phyloP scores from a whole-genome alignment of 176 grass and related monocot species.

The Rhynchospora pubera region DNA sequence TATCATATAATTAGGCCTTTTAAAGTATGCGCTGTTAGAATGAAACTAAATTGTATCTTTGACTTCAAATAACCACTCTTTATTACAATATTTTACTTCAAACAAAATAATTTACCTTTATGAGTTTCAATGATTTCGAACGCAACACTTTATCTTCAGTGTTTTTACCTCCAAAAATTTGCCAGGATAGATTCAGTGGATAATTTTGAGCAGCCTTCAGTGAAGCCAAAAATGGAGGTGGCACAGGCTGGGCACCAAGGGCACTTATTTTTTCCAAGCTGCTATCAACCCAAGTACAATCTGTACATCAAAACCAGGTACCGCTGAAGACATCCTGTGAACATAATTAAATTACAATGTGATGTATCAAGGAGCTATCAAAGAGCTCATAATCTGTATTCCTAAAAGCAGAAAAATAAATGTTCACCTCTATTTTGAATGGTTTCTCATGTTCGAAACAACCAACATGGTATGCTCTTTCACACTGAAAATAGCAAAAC shows the following conservation, averaged over 20 bases:
- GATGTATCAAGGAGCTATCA: neutral
- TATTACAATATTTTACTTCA: neutral
- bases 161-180: slow-evolving; percentile 49
- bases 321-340: slow-evolving; percentile 5
- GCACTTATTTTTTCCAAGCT: slow-evolving; percentile 27
- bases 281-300: slow-evolving; percentile 38
- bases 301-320: slow-evolving; percentile 26
- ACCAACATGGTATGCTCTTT: slow-evolving; percentile 58
- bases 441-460: slow-evolving; percentile 39
- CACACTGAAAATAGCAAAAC: slow-evolving; percentile 48
- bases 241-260: slow-evolving; percentile 24
- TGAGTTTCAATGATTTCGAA: slow-evolving; percentile 32
- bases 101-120: slow-evolving; percentile 41
- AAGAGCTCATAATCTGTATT: neutral
- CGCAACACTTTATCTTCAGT: slow-evolving; percentile 22
- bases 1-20: no score
- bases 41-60: no score
- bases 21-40: no score
- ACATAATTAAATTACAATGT: slow-evolving; percentile 15
- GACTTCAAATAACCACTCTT: no score
- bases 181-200: slow-evolving; percentile 32
- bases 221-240: slow-evolving; percentile 28
- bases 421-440: slow-evolving; percentile 2
- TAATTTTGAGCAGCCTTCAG: slow-evolving; percentile 24
- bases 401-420: neutral